Percentiles rank a stretch among this genome's conserved stretches.
Conservation (phyloP, 768 basidiomycete genomes). For the Pulveroboletus sp. region DNA sequence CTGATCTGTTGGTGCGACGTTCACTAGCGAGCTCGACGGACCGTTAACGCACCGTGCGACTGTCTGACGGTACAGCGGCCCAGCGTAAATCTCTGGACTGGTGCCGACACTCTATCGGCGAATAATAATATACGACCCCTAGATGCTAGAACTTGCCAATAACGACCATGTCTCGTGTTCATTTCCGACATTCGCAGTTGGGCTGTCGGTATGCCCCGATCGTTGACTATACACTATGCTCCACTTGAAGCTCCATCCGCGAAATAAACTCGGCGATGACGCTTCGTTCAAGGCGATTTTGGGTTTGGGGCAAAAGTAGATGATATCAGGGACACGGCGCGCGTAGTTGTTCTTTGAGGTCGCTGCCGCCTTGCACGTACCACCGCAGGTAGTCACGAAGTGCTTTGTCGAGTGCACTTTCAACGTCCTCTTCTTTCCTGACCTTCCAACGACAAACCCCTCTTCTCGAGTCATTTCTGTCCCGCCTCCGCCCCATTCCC, state of each 20-base stretch:
- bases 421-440: constrained; percentile 71
- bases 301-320: constrained; percentile 70
- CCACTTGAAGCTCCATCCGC: constrained; percentile 41
- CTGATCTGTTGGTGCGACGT: background rate
- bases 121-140: constrained; percentile 12
- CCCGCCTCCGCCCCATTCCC: constrained; percentile 70
- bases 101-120: background rate
- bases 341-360: constrained; percentile 10
- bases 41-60: constrained; percentile 42
- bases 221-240: constrained; percentile 53
- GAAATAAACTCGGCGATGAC: constrained; percentile 23
- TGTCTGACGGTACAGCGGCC: constrained; percentile 3
- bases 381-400: constrained; percentile 62
- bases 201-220: constrained; percentile 62
- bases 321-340: constrained; percentile 69
- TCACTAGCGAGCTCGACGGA: too few relatives aligned
- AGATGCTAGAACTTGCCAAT: constrained; percentile 80
- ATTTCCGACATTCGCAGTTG: constrained; percentile 70
- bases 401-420: constrained; percentile 77
- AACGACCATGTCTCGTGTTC: constrained; percentile 68
- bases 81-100: constrained; percentile 26
- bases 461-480: constrained; percentile 49
- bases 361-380: background rate
- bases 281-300: constrained; percentile 57
- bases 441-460: constrained; percentile 50